Percentiles rank a stretch among this genome's conserved stretches.
Evolutionary conservation across 352 stramenopile species (phyloP).

Genomic region (Phytophthora crassamura): DNA sequence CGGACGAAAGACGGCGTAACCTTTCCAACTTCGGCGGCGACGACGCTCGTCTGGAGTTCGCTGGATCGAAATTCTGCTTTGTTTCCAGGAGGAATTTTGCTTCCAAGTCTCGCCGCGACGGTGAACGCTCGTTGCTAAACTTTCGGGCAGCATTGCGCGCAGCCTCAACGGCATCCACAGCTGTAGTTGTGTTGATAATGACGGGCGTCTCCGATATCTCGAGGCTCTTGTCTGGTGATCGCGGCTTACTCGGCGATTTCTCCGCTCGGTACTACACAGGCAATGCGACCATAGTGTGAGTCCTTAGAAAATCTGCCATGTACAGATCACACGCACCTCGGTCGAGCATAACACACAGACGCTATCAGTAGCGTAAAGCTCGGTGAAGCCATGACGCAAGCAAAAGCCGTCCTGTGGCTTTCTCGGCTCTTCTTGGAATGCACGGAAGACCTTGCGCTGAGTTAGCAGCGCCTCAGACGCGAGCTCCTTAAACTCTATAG

Average conservation of each 20-base stretch:
- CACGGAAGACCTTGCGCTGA: constrained; percentile 30
- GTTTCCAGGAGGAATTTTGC: neutral
- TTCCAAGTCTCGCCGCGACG: neutral
- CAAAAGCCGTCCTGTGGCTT: constrained; percentile 49
- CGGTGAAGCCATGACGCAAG: constrained; percentile 53
- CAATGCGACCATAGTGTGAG: neutral
- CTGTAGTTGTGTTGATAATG: neutral
- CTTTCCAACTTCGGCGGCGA: constrained; percentile 13
- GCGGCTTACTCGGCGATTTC: constrained; percentile 6
- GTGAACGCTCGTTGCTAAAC: neutral
- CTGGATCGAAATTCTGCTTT: neutral
- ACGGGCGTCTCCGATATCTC: neutral
- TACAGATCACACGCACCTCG: constrained; percentile 42
- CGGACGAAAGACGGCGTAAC: neutral
- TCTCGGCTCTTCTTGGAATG: constrained; percentile 52
- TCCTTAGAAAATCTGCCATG: neutral
- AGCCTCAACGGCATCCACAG: neutral
- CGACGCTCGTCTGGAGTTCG: constrained; percentile 13
- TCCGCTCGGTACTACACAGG: constrained; percentile 23
- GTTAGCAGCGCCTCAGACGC: constrained; percentile 45
- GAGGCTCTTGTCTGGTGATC: neutral
- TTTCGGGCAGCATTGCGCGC: neutral
- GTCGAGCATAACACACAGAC: constrained; percentile 55
- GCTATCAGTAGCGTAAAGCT: constrained; percentile 50
- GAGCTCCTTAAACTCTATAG: constrained; percentile 59